Percentiles rank a stretch among this genome's conserved stretches.
Evolutionary conservation across 345 rosid species (phyloP).

Genomic region (Salix arbutifolia): DNA sequence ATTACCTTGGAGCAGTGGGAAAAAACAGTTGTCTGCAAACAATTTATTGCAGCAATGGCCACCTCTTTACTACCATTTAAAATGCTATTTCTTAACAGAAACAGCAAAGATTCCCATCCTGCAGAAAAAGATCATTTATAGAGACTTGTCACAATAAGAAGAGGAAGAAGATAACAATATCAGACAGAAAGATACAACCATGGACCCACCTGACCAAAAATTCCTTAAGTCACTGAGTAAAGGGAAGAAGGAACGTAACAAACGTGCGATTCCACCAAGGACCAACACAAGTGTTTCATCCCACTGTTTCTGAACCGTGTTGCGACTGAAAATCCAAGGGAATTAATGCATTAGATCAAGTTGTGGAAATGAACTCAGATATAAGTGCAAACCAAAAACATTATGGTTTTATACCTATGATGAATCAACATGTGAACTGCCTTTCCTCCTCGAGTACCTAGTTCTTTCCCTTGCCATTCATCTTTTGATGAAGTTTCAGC

Average conservation of each 20-base stretch:
- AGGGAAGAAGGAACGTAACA: slow-evolving; percentile 89
- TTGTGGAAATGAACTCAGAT: not conserved
- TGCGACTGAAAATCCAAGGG: slow-evolving; percentile 61
- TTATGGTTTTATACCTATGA: slow-evolving; percentile 56
- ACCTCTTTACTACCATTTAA: slow-evolving; percentile 90
- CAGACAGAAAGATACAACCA: not conserved
- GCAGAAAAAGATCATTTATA: slow-evolving; percentile 20
- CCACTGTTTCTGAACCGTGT: slow-evolving; percentile 98
- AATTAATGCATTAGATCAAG: not conserved
- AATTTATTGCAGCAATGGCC: slow-evolving; percentile 82
- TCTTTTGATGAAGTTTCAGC: slow-evolving; percentile 98
- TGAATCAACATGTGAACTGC: slow-evolving; percentile 98
- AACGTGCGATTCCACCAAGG: slow-evolving; percentile 89
- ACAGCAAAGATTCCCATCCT: slow-evolving; percentile 94
- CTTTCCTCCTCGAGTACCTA: slow-evolving; percentile 92
- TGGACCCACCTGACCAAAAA: slow-evolving; percentile 77
- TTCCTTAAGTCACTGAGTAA: slow-evolving; percentile 66
- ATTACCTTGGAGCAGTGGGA: slow-evolving; percentile 79
- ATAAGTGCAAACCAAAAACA: slow-evolving; percentile 1
- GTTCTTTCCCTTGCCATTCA: slow-evolving; percentile 97
- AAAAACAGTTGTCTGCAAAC: slow-evolving; percentile 77
- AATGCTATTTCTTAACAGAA: slow-evolving; percentile 66
- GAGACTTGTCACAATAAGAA: not conserved
- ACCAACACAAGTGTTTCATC: slow-evolving; percentile 96
- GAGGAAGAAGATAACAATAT: not conserved